A percentile compares a stretch with the other conserved stretches of the same genome.
Conservation (phyloP, 768 basidiomycete species). For the Nidularia sp. region DNA sequence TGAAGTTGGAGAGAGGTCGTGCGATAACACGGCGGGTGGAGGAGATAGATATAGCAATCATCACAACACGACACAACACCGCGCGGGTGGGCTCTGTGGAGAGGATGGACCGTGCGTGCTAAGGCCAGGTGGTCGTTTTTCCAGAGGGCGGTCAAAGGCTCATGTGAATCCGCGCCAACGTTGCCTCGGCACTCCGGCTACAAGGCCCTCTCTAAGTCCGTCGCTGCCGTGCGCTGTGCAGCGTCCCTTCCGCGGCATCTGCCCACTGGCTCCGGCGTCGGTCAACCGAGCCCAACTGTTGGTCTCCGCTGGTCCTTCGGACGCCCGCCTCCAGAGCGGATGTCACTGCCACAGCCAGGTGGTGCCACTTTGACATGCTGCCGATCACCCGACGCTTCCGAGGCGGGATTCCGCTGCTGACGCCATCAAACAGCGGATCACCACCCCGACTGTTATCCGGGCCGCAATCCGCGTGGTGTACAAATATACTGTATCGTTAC, state of each 20-base stretch:
- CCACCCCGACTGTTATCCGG: neutral
- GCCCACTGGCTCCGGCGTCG: neutral
- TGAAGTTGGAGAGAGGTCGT: neutral
- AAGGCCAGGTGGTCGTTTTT: no score
- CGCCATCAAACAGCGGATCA: neutral
- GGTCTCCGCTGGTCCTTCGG: no score
- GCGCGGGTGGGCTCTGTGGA: no score
- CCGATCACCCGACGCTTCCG: no score
- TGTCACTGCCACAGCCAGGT: no score
- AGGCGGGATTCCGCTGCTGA: neutral
- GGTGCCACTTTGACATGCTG: no score
- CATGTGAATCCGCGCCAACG: neutral
- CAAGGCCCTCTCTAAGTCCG: neutral
- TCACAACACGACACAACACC: slow-evolving; percentile 7
- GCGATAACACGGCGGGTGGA: slow-evolving; percentile 1
- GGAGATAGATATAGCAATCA: slow-evolving; percentile 11
- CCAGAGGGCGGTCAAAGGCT: neutral
- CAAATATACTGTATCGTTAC: no score
- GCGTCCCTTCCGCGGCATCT: neutral
- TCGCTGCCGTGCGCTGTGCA: neutral
- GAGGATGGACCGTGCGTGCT: no score
- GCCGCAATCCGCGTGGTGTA: no score
- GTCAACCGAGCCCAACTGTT: no score
- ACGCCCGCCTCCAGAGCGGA: no score
- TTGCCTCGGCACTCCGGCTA: no score